Evolutionary conservation across 306 rosid species (phyloP).

Genomic region (Carpinus viminea): DNA sequence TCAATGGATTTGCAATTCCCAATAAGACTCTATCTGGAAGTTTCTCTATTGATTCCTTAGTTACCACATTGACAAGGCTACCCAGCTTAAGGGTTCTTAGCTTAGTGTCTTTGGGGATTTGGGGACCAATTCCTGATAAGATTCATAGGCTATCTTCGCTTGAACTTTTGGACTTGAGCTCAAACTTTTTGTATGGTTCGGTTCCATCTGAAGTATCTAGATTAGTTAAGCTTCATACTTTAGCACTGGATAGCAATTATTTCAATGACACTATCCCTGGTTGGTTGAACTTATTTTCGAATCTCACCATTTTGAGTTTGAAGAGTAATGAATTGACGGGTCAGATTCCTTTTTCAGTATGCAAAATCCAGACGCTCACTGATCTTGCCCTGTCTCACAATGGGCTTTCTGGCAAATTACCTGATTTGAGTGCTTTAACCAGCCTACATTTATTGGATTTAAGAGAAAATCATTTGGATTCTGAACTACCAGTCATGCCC

Average conservation of each 20-base stretch:
- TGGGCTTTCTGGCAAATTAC: constrained; percentile 66
- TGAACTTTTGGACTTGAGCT: constrained; percentile 75
- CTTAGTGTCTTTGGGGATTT: constrained; percentile 78
- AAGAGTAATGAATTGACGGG: constrained; percentile 63
- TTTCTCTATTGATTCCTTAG: constrained; percentile 71
- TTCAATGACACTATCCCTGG: constrained; percentile 65
- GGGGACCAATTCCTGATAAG: constrained; percentile 82
- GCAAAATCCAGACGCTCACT: constrained; percentile 54
- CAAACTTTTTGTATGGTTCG: constrained; percentile 81
- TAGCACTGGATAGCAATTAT: constrained; percentile 59
- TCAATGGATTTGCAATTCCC: constrained; percentile 66
- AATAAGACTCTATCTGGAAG: constrained; percentile 62
- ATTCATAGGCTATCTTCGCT: constrained; percentile 71
- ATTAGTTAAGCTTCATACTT: constrained; percentile 57
- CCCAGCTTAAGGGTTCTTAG: constrained; percentile 72
- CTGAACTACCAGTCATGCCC: constrained; percentile 71
- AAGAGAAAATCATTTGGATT: constrained; percentile 64
- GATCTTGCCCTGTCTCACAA: constrained; percentile 69
- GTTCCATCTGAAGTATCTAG: constrained; percentile 61
- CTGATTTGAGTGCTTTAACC: constrained; percentile 56
- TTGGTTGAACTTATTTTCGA: constrained; percentile 65
- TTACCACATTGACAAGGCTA: constrained; percentile 72
- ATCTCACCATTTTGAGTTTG: constrained; percentile 68
- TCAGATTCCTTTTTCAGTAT: constrained; percentile 59
- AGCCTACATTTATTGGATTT: constrained; percentile 63